Evolutionary conservation across 2,329 filamentous ascomycete genomes (phyloP), one percentile per base, ranked within the genome.

Genomic region (Calycina marina): DNA sequence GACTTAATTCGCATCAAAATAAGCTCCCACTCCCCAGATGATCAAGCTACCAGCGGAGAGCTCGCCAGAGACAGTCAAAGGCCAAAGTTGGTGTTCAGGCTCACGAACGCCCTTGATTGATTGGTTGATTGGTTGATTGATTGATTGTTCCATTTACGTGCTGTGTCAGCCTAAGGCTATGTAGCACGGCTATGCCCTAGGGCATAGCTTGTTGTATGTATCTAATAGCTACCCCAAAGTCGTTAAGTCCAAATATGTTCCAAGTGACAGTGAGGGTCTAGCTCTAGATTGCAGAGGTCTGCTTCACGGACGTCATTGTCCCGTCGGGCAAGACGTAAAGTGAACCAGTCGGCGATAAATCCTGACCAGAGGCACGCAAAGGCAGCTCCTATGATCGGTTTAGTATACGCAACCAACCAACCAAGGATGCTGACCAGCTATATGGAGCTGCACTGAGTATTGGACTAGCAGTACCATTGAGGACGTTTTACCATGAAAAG

Each of bases 21-120:
- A n/a, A 3, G 64, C 61, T 4, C 64, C 64, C 0, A 67, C 58
- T 17, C 65, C 65, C 62, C 63, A 67, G 2, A 66, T 47, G 24
- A 67, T 55, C 4, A 65, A 48, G 0, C 56, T 57, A 6, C 51
- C 55, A 0, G 62, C 60, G 4, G 63, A 50, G 15, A 65, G 42
- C 4, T 67, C 34, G 8, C 58, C 35, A 8, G 55, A 57, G 1
- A 51, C 36, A 3, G 38, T 31, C 18, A 54, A 51, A 4, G 51
- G 39, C 51, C 50, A 53, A 5, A 53, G 43, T n/a, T 49, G 45
- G 26, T 51, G 40, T 28, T 53, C 51, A 1, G 48, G 36, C 39
- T 54, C 51, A 1, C 38, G 40, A n/a, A 58, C 48, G 14, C 16
- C 25, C n/a, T n/a, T n/a, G n/a, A n/a, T n/a, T n/a, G n/a, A n/a